These are phyloP conservation scores for Zasmidium angulare DNA, from an alignment of 2,329 filamentous ascomycete species.

Conservation along the genomic window DNA sequence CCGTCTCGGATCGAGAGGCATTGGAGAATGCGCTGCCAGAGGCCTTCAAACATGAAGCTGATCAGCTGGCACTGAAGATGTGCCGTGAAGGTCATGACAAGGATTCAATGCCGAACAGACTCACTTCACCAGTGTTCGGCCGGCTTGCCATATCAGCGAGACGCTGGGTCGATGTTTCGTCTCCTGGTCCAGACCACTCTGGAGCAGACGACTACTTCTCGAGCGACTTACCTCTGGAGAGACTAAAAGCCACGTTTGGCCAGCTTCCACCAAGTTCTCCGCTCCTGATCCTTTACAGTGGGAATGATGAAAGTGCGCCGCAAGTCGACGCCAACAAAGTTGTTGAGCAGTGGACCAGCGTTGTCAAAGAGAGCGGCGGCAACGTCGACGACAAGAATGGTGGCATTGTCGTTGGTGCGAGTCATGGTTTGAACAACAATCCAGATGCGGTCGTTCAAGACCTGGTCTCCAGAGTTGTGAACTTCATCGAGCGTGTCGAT, in stretches of 20 bases:
- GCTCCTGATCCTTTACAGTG: constrained; percentile 65
- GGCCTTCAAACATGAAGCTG: constrained; percentile 41
- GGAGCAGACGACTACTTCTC: constrained; percentile 88
- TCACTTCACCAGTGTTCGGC: constrained; percentile 33
- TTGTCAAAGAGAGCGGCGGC: constrained; percentile 46
- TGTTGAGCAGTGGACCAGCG: constrained; percentile 56
- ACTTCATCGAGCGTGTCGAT: constrained; percentile 45
- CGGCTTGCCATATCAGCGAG: constrained; percentile 53
- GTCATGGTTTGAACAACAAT: constrained; percentile 53
- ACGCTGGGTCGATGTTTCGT: constrained; percentile 59
- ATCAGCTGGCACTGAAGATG: constrained; percentile 53
- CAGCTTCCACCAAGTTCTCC: constrained; percentile 52
- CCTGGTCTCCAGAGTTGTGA: constrained; percentile 51
- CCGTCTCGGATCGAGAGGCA: constrained; percentile 74
- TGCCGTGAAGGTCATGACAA: constrained; percentile 42
- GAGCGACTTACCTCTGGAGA: constrained; percentile 65
- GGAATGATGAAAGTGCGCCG: constrained; percentile 66
- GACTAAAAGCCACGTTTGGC: constrained; percentile 65
- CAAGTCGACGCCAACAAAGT: constrained; percentile 58
- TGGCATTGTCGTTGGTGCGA: constrained; percentile 51
- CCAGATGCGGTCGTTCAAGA: constrained; percentile 48
- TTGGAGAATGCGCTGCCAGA: constrained; percentile 49
- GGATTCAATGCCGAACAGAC: constrained; percentile 53
- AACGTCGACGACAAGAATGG: constrained; percentile 50
- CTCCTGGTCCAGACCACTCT: constrained; percentile 54